Percentiles rank a stretch among this genome's conserved stretches.
Conservation (phyloP, 352 stramenopile species). For the Phytophthora podocarpi region DNA sequence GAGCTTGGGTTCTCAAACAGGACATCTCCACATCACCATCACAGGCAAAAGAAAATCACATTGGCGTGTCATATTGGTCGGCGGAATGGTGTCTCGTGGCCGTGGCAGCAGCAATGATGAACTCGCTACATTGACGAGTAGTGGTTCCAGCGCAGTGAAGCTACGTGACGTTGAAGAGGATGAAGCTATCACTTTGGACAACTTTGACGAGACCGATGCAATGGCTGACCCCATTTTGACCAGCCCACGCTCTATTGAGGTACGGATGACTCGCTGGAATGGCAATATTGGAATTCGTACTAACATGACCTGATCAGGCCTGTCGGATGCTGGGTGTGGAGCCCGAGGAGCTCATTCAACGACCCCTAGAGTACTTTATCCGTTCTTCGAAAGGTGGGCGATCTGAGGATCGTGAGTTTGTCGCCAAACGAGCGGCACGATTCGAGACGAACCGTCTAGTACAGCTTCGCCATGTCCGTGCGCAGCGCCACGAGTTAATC, state of each 20-base stretch:
- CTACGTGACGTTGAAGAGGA: constrained; percentile 5
- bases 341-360: constrained; percentile 62
- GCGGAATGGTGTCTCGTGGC: constrained; percentile 14
- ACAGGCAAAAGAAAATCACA: neutral
- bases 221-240: constrained; percentile 49
- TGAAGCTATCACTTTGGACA: constrained; percentile 52
- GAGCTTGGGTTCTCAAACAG: neutral
- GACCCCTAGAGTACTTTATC: constrained; percentile 67
- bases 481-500: constrained; percentile 62
- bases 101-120: constrained; percentile 11
- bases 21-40: neutral
- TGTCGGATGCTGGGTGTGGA: constrained; percentile 80
- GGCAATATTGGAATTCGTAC: neutral
- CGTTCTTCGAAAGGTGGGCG: constrained; percentile 13
- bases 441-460: constrained; percentile 65
- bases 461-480: constrained; percentile 55
- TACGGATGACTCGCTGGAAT: neutral
- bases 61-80: neutral
- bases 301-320: constrained; percentile 33
- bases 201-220: constrained; percentile 62
- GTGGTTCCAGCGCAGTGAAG: neutral
- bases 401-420: constrained; percentile 41
- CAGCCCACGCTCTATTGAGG: constrained; percentile 70
- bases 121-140: constrained; percentile 6
- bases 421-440: constrained; percentile 56